Evolutionary conservation across 1,284 basidiomycete genomes (phyloP).

Genomic region (Austroboletus rostrupii): DNA sequence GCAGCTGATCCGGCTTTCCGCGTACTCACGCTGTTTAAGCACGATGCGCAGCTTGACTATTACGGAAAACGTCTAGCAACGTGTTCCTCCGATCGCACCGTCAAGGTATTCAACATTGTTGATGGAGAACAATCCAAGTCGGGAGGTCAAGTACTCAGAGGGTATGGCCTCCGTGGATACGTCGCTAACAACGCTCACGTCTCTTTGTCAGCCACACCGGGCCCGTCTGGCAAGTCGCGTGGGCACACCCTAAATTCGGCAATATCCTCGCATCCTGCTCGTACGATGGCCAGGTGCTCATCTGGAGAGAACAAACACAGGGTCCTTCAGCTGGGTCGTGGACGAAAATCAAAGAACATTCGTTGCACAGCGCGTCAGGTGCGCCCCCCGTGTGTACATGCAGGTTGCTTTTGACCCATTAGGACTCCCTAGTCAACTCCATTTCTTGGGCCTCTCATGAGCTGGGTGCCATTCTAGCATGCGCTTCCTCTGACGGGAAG

Average conservation of each 20-base stretch:
- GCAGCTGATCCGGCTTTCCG: too few species aligned
- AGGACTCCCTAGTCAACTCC: slow-evolving; percentile 72
- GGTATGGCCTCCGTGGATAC: slow-evolving; percentile 46
- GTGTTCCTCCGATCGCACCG: slow-evolving; percentile 93
- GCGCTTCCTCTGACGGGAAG: slow-evolving; percentile 97
- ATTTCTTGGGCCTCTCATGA: slow-evolving; percentile 98
- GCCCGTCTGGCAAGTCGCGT: slow-evolving; percentile 98
- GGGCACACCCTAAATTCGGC: slow-evolving; percentile 97
- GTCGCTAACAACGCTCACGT: not conserved
- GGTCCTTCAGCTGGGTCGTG: slow-evolving; percentile 61
- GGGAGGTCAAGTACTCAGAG: slow-evolving; percentile 79
- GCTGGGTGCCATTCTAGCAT: slow-evolving; percentile 93
- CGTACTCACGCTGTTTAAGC: slow-evolving; percentile 43
- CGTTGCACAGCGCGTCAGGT: slow-evolving; percentile 92
- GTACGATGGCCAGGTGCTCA: slow-evolving; percentile 96
- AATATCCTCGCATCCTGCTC: slow-evolving; percentile 96
- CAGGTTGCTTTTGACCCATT: not conserved
- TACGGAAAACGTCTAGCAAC: slow-evolving; percentile 96
- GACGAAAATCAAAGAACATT: slow-evolving; percentile 96
- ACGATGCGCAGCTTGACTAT: slow-evolving; percentile 97
- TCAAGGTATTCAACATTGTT: slow-evolving; percentile 93
- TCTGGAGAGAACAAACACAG: slow-evolving; percentile 89
- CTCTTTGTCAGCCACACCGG: slow-evolving; percentile 73
- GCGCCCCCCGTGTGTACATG: slow-evolving; percentile 13
- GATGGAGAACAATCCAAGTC: slow-evolving; percentile 75